Conservation (phyloP, 75 land plant species). For the Pinus taeda region DNA sequence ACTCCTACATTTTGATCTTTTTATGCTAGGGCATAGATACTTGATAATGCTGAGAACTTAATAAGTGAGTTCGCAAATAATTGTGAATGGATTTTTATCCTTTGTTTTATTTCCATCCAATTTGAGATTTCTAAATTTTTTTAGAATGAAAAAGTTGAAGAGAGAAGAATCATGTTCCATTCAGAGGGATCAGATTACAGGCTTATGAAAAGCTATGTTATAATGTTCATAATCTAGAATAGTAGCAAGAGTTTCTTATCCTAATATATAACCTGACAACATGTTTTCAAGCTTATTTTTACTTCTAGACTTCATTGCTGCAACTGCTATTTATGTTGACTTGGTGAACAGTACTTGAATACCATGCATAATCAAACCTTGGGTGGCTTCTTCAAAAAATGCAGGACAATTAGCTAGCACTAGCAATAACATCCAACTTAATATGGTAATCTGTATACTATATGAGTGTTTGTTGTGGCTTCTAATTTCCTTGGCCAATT, state of each 20-base stretch:
- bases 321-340: neutral
- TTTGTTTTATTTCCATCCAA: conserved; percentile 1
- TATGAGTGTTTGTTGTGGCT: conserved; percentile 1
- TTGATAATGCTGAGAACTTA: neutral
- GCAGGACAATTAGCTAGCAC: neutral
- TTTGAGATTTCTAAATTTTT: neutral
- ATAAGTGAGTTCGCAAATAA: neutral
- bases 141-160: neutral
- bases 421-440: neutral
- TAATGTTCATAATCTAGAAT: neutral
- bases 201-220: neutral
- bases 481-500: neutral
- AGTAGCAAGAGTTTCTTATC: neutral
- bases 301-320: neutral
- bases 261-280: neutral
- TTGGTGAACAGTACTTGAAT: neutral
- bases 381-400: neutral
- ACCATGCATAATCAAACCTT: neutral
- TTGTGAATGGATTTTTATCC: neutral
- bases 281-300: neutral
- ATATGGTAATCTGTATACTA: neutral
- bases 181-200: neutral
- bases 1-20: neutral
- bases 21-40: neutral
- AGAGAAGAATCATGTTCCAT: neutral